Evolutionary conservation across 148 eudicot genomes (phyloP).

Genomic region (Dianthus caryophyllus): DNA sequence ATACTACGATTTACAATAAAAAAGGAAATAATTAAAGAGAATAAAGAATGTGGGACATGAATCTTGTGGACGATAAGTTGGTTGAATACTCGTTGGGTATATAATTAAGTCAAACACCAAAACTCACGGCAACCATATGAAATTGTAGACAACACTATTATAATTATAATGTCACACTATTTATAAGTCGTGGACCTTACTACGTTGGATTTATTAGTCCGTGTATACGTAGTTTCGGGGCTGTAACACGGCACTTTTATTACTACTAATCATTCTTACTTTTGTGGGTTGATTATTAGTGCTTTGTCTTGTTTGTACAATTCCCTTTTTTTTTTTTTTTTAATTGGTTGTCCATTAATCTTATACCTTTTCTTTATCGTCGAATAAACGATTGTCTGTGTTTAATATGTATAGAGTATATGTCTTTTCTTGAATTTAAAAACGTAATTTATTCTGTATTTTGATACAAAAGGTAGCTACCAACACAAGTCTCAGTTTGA

Average conservation of each 20-base stretch:
- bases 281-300: neutral
- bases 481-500: too few species aligned
- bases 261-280: neutral
- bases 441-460: too few species aligned
- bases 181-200: constrained; percentile 10
- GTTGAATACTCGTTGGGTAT: neutral
- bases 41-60: neutral
- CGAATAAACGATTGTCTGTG: too few species aligned
- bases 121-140: constrained; percentile 16
- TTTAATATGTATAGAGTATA: too few species aligned
- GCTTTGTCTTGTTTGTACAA: too few species aligned
- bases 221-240: neutral
- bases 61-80: neutral
- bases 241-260: constrained; percentile 17
- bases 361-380: too few species aligned
- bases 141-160: neutral
- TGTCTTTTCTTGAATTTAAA: too few species aligned
- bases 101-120: constrained; percentile 6
- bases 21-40: neutral
- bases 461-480: too few species aligned
- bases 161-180: too few species aligned
- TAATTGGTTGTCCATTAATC: too few species aligned
- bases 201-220: neutral
- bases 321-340: too few species aligned
- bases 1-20: too few species aligned